These are phyloP conservation scores for Turritis glabra DNA, from an alignment of 345 rosid species.

Conservation along the genomic window DNA sequence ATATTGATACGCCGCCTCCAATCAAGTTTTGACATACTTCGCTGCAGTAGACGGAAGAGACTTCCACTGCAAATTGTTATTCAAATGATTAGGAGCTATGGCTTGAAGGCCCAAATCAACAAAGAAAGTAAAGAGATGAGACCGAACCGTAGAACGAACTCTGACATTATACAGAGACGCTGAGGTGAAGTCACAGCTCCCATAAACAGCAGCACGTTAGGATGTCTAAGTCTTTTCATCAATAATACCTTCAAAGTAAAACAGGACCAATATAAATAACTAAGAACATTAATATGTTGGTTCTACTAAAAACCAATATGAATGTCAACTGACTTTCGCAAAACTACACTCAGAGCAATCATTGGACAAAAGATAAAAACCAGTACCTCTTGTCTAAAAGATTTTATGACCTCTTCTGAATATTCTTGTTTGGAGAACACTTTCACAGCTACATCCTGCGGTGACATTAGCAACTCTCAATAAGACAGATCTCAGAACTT, in stretches of 20 bases:
- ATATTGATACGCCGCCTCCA: slow-evolving; percentile 84
- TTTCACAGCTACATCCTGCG: slow-evolving; percentile 96
- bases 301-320: slow-evolving; percentile 4
- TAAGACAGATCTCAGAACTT: slow-evolving; percentile 14
- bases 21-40: slow-evolving; percentile 69
- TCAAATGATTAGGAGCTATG: slow-evolving; percentile 5
- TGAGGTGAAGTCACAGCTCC: slow-evolving; percentile 90
- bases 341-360: background rate
- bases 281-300: background rate
- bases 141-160: slow-evolving; percentile 89
- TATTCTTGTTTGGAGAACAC: slow-evolving; percentile 94
- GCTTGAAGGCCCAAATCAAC: background rate
- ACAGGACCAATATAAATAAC: slow-evolving; percentile 7
- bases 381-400: slow-evolving; percentile 86
- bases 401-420: slow-evolving; percentile 68
- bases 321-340: background rate
- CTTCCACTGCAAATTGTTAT: slow-evolving; percentile 68
- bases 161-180: slow-evolving; percentile 93
- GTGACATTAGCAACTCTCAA: slow-evolving; percentile 34
- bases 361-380: background rate
- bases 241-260: slow-evolving; percentile 63
- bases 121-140: slow-evolving; percentile 28
- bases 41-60: slow-evolving; percentile 82
- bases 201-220: slow-evolving; percentile 91
- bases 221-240: slow-evolving; percentile 96